Evolutionary conservation across 1,284 basidiomycete species (phyloP).

Genomic region (Ganoderma lingzhi): DNA sequence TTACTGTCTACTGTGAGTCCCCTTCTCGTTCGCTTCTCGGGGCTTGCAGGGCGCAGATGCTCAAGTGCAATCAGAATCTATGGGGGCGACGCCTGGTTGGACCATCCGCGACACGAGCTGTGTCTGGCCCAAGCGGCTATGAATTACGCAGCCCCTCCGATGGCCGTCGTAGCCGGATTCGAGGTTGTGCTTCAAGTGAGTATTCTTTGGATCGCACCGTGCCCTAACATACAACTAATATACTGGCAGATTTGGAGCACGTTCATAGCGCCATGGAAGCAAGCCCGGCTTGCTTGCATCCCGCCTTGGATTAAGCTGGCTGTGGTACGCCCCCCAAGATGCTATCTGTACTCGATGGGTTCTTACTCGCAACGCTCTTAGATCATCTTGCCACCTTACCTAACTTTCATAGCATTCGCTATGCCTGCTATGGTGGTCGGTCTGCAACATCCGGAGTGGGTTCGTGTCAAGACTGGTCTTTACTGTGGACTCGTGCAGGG

Average conservation of each 20-base stretch:
- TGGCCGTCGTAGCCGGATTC: conserved; percentile 58
- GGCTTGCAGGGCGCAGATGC: not conserved
- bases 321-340: conserved; percentile 20
- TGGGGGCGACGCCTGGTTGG: conserved; percentile 37
- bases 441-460: conserved; percentile 38
- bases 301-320: conserved; percentile 28
- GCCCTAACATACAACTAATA: too few relatives aligned
- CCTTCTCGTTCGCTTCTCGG: not conserved
- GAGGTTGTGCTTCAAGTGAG: conserved; percentile 58
- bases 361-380: conserved; percentile 23
- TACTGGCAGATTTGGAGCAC: conserved; percentile 49
- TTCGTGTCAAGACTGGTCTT: conserved; percentile 51
- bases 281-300: conserved; percentile 25
- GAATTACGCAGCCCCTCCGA: conserved; percentile 60
- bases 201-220: not conserved
- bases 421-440: conserved; percentile 15
- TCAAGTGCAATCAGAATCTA: conserved; percentile 44
- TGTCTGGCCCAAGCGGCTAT: conserved; percentile 61
- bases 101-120: conserved; percentile 37
- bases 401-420: conserved; percentile 41
- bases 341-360: not conserved
- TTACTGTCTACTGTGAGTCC: conserved; percentile 58
- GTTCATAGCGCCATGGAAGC: conserved; percentile 38
- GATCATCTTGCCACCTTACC: conserved; percentile 50
- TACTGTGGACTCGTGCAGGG: conserved; percentile 54